phyloP scores from a whole-genome alignment of 192 early-diverging fungal species.

The Thoreauomyces humboldtii region DNA sequence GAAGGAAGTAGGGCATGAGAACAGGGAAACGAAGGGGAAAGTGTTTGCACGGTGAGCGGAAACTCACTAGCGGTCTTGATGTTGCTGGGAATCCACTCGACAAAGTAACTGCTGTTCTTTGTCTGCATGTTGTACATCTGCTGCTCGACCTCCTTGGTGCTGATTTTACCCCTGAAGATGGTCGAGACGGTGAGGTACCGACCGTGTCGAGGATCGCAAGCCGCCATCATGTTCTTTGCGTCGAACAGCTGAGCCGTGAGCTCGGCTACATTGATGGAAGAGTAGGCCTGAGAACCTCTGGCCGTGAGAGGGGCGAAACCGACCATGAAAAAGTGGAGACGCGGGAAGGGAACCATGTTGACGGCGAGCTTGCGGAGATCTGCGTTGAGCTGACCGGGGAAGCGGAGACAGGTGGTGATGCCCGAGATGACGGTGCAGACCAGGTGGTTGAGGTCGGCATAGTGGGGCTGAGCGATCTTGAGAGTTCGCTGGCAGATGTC shows the following conservation, averaged over 20 bases:
- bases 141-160: conserved; percentile 96
- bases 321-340: conserved; percentile 97
- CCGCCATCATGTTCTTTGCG: conserved; percentile 67
- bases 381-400: conserved; percentile 91
- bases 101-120: conserved; percentile 96
- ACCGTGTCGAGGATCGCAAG: conserved; percentile 77
- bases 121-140: conserved; percentile 94
- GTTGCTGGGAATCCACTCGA: conserved; percentile 99
- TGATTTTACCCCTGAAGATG: conserved; percentile 94
- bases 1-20: too few relatives aligned
- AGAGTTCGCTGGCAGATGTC: conserved; percentile 98
- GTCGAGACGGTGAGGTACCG: conserved; percentile 91
- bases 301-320: conserved; percentile 93
- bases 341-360: conserved; percentile 93
- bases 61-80: conserved; percentile 85
- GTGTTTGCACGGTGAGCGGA: too few relatives aligned
- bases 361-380: conserved; percentile 96
- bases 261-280: conserved; percentile 79
- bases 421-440: conserved; percentile 96
- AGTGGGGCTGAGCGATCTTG: conserved; percentile 86
- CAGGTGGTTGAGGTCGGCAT: conserved; percentile 95
- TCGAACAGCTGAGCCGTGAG: conserved; percentile 92
- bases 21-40: too few relatives aligned
- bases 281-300: conserved; percentile 67
- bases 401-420: conserved; percentile 87